These are phyloP conservation scores for Elymus sibiricus DNA, from an alignment of 176 grass and related monocot species.

Conservation along the genomic window DNA sequence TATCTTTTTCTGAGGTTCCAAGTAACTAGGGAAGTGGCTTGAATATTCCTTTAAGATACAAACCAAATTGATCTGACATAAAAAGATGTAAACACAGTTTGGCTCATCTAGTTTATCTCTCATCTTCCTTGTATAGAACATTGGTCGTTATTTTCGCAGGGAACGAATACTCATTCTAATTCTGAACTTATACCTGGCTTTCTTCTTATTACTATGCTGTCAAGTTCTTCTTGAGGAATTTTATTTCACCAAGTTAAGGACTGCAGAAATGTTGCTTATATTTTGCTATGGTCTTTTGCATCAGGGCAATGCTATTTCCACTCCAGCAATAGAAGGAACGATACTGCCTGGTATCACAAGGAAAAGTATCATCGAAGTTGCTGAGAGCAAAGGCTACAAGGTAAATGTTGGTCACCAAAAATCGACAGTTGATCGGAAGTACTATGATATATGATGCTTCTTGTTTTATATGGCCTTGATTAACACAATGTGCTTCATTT, in stretches of 20 bases:
- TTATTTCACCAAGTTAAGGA: not conserved
- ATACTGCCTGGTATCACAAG: constrained; percentile 93
- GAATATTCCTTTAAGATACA: not conserved
- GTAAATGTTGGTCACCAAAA: constrained; percentile 23
- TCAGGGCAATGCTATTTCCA: constrained; percentile 74
- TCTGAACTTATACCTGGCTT: not conserved
- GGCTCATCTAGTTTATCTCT: not conserved
- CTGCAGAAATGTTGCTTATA: not conserved
- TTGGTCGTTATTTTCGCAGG: not conserved
- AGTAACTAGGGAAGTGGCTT: not conserved
- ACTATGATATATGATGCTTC: constrained; percentile 9
- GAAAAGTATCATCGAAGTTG: constrained; percentile 87
- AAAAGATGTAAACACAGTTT: not conserved
- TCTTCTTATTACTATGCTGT: not conserved
- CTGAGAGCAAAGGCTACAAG: constrained; percentile 67
- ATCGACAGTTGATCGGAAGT: not conserved
- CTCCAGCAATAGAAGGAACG: constrained; percentile 77
- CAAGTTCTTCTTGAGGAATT: not conserved
- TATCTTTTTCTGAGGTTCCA: not conserved
- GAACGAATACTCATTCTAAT: not conserved
- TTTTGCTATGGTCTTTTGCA: not conserved
- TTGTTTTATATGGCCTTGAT: not conserved
- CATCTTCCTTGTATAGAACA: not conserved
- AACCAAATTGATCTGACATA: not conserved
- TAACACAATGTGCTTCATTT: constrained; percentile 14